Evolutionary conservation across 192 early-diverging fungal species (phyloP), one percentile per base, ranked within the genome.

Genomic region (Coemansia sp.): DNA sequence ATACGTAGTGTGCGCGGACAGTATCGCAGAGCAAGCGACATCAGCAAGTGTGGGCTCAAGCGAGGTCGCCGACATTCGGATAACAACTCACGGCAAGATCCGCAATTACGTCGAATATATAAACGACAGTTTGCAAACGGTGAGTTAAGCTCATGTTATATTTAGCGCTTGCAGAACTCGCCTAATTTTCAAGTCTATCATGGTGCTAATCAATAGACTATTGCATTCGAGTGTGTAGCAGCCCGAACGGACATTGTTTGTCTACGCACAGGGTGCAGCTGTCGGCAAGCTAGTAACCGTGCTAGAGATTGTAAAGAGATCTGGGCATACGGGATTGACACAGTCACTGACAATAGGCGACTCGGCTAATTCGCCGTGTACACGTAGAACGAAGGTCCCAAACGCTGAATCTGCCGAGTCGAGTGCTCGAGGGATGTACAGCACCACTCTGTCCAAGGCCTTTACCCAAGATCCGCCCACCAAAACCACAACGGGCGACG

Each of bases 11-110:
- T 33, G 31, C 6, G 57, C 13, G 27, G 57, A 63, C 13, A 22
- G 40, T 11, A 5, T 15, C 13, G 60, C 66, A 24, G 41, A 40
- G 11, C 57, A 74, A 6, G 36, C 20, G 27, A 46, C 24, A 24
- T 16, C 71, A 41, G 36, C n/a, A 33, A 47, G 34, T 41, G 63
- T 33, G 18, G 42, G n/a, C 22, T 4, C 20, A 70, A 24, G 61
- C 61, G 38, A 63, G 10, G 38, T 10, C 7, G 15, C 66, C 42
- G 73, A 73, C 42, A 49, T 79, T 65, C 76, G 74, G 74, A 79
- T 84, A 75, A 84, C 72, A 18, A 68, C 63, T 12, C 74, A 79
- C 22, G 82, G 82, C 67, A 84, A 79, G 42, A 84, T 79, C 27
- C 42, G 46, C 22, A 43, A 16, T 27, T 84, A 84, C 15, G 77